phyloP scores from a whole-genome alignment of 495 filamentous ascomycete genomes.

The Amphirosellinia nigrospora region DNA sequence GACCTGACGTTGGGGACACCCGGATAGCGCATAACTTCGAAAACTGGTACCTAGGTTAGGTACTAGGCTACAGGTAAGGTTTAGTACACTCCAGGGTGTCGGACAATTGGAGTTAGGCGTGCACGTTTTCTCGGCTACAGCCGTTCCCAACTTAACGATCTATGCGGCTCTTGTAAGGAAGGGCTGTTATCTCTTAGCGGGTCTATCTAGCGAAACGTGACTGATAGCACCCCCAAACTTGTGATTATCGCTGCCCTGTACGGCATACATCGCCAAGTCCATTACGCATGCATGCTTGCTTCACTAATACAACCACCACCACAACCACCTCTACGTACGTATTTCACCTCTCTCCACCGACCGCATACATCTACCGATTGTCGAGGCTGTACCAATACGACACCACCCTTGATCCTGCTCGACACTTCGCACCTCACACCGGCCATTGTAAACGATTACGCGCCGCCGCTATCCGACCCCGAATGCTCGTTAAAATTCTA shows the following conservation, averaged over 20 bases:
- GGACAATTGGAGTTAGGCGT: too few relatives aligned
- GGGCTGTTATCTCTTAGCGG: constrained; percentile 1
- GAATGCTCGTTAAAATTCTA: constrained; percentile 16
- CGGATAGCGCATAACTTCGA: background rate
- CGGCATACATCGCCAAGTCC: constrained; percentile 19
- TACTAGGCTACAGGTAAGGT: too few relatives aligned
- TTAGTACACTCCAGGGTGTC: background rate
- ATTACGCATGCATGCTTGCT: constrained; percentile 11
- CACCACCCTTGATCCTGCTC: background rate
- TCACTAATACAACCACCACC: background rate
- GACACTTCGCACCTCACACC: background rate
- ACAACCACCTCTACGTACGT: too few relatives aligned
- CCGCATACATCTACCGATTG: constrained; percentile 7
- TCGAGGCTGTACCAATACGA: constrained; percentile 7
- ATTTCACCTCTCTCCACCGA: constrained; percentile 9
- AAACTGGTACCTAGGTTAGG: background rate
- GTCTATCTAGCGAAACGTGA: constrained; percentile 3
- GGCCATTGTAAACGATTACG: background rate
- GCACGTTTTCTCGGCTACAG: constrained; percentile 10
- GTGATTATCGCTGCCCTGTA: constrained; percentile 5
- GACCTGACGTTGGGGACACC: too few relatives aligned
- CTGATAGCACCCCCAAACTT: background rate
- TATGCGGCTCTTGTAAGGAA: constrained; percentile 9
- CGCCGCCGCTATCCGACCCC: background rate
- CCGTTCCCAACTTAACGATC: background rate